phyloP scores from a whole-genome alignment of 2,329 filamentous ascomycete genomes.

The Fusarium sp. region DNA sequence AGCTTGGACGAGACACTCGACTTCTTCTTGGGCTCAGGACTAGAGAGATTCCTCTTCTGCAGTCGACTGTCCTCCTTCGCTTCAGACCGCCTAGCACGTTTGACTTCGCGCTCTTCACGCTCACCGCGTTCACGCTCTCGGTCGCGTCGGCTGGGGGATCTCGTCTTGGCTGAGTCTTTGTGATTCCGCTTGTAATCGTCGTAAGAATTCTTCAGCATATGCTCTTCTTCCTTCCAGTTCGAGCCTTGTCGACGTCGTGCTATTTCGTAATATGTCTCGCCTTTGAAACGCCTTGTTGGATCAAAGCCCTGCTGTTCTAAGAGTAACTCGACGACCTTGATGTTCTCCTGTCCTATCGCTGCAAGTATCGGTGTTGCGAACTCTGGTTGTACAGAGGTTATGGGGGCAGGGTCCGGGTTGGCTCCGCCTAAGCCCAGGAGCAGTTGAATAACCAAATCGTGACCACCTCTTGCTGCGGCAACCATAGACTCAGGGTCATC shows the following conservation, averaged over 20 bases:
- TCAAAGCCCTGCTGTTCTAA: conserved; percentile 85
- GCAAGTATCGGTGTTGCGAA: conserved; percentile 94
- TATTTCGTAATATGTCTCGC: conserved; percentile 89
- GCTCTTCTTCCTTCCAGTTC: conserved; percentile 90
- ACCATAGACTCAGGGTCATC: conserved; percentile 90
- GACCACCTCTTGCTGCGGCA: conserved; percentile 91
- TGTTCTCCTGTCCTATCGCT: conserved; percentile 90
- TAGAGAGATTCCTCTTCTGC: conserved; percentile 65
- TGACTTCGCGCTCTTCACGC: conserved; percentile 61
- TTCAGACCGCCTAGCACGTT: conserved; percentile 62
- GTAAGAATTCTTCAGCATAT: conserved; percentile 83
- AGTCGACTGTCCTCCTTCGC: conserved; percentile 61
- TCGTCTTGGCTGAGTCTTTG: conserved; percentile 64
- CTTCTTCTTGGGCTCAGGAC: conserved; percentile 66
- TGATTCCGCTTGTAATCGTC: conserved; percentile 73
- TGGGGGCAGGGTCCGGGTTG: conserved; percentile 78
- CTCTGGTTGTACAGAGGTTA: conserved; percentile 74
- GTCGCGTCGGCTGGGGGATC: conserved; percentile 65
- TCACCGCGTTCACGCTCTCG: conserved; percentile 61
- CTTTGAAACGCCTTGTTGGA: conserved; percentile 82
- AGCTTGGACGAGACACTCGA: conserved; percentile 50
- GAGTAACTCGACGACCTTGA: conserved; percentile 86
- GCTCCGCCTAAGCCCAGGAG: conserved; percentile 78
- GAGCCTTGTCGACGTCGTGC: conserved; percentile 87
- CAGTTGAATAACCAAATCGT: conserved; percentile 88